Evolutionary conservation across 768 basidiomycete species (phyloP).

Genomic region (Tylopilus subfusipes): DNA sequence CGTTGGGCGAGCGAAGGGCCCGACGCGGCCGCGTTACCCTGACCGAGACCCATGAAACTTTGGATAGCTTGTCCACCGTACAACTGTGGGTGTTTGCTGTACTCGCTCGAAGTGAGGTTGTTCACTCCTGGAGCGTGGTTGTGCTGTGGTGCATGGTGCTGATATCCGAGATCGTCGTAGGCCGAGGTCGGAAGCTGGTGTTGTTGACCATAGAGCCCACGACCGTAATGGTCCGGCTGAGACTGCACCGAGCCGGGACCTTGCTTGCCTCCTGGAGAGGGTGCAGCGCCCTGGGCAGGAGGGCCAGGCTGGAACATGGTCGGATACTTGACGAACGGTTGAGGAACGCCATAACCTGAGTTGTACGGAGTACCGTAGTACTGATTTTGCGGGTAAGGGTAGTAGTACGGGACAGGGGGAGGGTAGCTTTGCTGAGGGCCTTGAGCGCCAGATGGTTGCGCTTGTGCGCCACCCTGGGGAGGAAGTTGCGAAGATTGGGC

Average conservation of each 20-base stretch:
- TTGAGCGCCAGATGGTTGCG: conserved; percentile 58
- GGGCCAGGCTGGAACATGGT: conserved; percentile 71
- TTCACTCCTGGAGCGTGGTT: conserved; percentile 49
- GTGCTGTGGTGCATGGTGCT: conserved; percentile 53
- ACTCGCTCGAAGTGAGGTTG: conserved; percentile 40
- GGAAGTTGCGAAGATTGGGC: conserved; percentile 51
- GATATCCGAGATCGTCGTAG: conserved; percentile 52
- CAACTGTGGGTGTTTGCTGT: conserved; percentile 43
- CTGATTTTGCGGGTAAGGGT: conserved; percentile 73
- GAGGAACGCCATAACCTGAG: conserved; percentile 52
- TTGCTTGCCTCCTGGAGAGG: conserved; percentile 66
- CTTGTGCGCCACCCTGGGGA: conserved; percentile 48
- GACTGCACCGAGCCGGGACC: conserved; percentile 50
- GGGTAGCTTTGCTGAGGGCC: conserved; percentile 65
- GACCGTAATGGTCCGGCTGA: conserved; percentile 58
- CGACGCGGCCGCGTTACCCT: conserved; percentile 37
- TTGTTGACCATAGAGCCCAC: conserved; percentile 64
- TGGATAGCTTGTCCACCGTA: conserved; percentile 60
- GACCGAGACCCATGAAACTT: conserved; percentile 66
- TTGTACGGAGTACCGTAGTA: conserved; percentile 73
- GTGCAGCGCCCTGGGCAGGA: conserved; percentile 61
- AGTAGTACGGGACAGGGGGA: conserved; percentile 57
- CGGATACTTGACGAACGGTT: conserved; percentile 75
- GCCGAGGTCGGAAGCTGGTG: conserved; percentile 41
- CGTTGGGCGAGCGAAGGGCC: conserved; percentile 47